phyloP scores from a whole-genome alignment of 345 rosid species.

The Camelina sativa region DNA sequence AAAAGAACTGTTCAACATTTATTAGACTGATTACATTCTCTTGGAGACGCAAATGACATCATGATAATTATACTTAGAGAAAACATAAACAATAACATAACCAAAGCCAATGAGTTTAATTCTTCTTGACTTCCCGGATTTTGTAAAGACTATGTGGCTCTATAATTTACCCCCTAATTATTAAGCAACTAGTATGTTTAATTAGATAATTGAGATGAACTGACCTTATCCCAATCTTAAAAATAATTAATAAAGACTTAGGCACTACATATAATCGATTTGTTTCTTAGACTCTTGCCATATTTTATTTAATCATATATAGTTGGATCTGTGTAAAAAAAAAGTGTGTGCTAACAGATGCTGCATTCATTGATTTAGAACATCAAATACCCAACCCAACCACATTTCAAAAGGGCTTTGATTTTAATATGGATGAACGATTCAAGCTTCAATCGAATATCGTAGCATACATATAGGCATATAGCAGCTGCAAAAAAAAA shows the following conservation, averaged over 20 bases:
- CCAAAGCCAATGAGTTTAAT: background rate
- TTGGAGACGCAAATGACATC: background rate
- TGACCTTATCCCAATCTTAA: background rate
- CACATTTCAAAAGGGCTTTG: background rate
- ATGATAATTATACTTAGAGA: background rate
- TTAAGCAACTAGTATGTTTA: slow-evolving; percentile 19
- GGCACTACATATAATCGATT: background rate
- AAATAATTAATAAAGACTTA: background rate
- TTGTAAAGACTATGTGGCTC: background rate
- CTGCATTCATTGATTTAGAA: background rate
- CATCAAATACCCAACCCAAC: background rate
- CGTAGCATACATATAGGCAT: background rate
- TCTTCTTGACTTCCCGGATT: background rate
- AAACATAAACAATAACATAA: background rate
- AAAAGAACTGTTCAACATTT: slow-evolving; percentile 5
- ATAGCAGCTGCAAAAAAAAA: background rate
- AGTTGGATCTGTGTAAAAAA: background rate
- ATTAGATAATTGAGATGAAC: slow-evolving; percentile 2
- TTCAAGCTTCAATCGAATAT: background rate
- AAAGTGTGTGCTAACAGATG: background rate
- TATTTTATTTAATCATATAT: background rate
- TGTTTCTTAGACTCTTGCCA: background rate
- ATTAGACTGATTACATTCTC: slow-evolving; percentile 1
- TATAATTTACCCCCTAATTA: background rate
- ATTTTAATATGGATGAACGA: slow-evolving; percentile 8